These are phyloP conservation scores for Colletotrichum paranaense DNA, from an alignment of 2,329 filamentous ascomycete species.

Conservation along the genomic window DNA sequence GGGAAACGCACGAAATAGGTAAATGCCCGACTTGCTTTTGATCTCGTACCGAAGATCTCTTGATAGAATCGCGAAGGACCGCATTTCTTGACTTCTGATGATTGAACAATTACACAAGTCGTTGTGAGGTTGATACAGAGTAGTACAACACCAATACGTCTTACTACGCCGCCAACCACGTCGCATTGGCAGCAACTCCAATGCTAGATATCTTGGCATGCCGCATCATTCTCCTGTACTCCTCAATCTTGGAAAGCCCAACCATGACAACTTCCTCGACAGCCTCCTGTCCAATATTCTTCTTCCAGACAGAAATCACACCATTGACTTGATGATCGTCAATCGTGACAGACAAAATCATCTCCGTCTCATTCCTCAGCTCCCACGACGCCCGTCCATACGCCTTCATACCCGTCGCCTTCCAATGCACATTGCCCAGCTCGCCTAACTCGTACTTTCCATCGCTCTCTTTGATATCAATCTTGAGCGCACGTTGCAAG, in stretches of 20 bases:
- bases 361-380: constrained; percentile 8
- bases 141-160: background rate
- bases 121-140: background rate
- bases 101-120: background rate
- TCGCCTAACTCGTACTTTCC: background rate
- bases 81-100: background rate
- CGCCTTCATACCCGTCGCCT: constrained; percentile 10
- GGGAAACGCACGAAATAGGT: background rate
- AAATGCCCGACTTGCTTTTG: background rate
- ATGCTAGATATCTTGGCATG: constrained; percentile 2
- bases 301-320: constrained; percentile 12
- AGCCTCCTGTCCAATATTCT: background rate
- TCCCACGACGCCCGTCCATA: constrained; percentile 19
- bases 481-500: background rate
- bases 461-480: background rate
- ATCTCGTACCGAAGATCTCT: background rate
- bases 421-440: constrained; percentile 3
- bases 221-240: constrained; percentile 20
- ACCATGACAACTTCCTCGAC: constrained; percentile 21
- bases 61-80: background rate
- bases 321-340: constrained; percentile 18
- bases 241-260: constrained; percentile 20
- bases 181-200: background rate
- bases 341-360: constrained; percentile 6
- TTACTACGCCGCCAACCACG: background rate